A percentile compares a stretch with the other conserved stretches of the same genome.
Evolutionary conservation across 108 stramenopile species (phyloP).

Genomic region (Fistulifera pelliculosa): DNA sequence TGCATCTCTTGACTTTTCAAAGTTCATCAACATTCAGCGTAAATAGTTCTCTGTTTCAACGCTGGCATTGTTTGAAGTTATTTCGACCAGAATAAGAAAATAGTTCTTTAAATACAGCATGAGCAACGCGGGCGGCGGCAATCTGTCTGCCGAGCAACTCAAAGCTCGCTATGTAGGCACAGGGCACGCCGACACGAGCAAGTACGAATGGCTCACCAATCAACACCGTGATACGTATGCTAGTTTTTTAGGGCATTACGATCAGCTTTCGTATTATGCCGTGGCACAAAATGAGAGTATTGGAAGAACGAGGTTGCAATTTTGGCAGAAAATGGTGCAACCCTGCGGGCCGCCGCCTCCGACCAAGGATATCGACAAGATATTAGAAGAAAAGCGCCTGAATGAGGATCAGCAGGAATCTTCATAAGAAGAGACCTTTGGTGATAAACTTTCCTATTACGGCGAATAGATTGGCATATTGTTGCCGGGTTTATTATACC

Average conservation of each 20-base stretch:
- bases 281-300: conserved; percentile 95
- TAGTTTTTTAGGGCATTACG: conserved; percentile 89
- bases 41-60: too few species aligned
- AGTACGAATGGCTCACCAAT: conserved; percentile 94
- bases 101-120: conserved; percentile 26
- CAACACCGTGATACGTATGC: conserved; percentile 98
- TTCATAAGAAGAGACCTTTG: too few species aligned
- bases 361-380: conserved; percentile 23
- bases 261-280: conserved; percentile 90
- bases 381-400: too few species aligned
- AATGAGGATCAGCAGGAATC: too few species aligned
- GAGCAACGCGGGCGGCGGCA: conserved; percentile 80
- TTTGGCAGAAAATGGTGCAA: conserved; percentile 86
- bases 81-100: too few species aligned
- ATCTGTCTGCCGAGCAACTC: conserved; percentile 79
- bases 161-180: conserved; percentile 86
- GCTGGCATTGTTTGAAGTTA: too few species aligned
- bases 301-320: conserved; percentile 78
- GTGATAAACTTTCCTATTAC: too few species aligned
- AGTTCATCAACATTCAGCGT: too few species aligned
- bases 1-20: too few species aligned
- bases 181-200: conserved; percentile 80
- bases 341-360: conserved; percentile 64
- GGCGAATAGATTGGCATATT: too few species aligned
- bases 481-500: too few species aligned